These are phyloP conservation scores for Apostasia shenzhenica DNA, from an alignment of 106 monocot genomes.

Conservation along the genomic window DNA sequence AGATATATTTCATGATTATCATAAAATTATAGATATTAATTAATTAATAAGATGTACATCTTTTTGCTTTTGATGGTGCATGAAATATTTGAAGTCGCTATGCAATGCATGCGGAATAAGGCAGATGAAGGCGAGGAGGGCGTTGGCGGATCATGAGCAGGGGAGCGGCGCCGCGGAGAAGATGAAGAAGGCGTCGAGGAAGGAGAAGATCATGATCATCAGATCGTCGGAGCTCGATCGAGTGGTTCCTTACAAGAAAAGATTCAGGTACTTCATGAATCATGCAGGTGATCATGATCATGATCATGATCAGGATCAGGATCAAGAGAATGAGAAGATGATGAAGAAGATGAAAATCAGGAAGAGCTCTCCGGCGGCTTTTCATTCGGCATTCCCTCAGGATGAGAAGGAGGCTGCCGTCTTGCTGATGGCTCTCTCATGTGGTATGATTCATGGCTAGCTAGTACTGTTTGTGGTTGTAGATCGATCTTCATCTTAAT, in stretches of 20 bases:
- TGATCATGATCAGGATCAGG: background rate
- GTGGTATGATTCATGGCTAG: background rate
- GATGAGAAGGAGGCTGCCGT: constrained; percentile 7
- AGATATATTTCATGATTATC: no score
- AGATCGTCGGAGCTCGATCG: background rate
- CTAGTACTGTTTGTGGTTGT: background rate
- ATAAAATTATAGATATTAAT: no score
- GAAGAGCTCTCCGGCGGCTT: background rate
- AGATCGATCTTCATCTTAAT: background rate
- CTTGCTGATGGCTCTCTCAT: constrained; percentile 7
- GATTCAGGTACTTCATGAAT: background rate
- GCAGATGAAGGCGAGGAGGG: constrained; percentile 11
- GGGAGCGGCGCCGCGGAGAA: background rate
- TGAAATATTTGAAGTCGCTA: background rate
- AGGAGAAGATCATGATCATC: background rate
- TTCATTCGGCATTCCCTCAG: background rate
- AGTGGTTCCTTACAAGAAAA: constrained; percentile 2
- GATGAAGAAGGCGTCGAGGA: background rate
- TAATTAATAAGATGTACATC: background rate
- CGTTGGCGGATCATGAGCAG: background rate
- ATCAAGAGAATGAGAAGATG: no score
- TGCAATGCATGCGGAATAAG: constrained; percentile 8
- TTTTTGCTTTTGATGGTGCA: background rate
- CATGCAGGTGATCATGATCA: background rate
- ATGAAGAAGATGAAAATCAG: background rate